Conservation (phyloP, 2,329 filamentous ascomycete genomes). For the Aureobasidium sp. region DNA sequence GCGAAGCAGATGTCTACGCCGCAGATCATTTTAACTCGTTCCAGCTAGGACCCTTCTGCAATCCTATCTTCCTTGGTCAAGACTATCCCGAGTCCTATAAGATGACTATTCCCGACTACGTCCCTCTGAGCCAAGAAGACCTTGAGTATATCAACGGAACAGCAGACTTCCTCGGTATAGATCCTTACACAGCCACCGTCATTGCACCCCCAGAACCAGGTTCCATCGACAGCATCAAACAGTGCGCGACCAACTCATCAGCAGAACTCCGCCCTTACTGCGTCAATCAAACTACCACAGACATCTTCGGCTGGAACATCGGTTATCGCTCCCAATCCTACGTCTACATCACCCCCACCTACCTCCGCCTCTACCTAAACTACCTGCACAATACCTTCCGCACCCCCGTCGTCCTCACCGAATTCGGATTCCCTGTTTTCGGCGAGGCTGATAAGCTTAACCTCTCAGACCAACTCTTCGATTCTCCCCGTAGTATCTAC, state of each 20-base stretch:
- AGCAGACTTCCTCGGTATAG: constrained; percentile 23
- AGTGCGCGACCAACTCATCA: constrained; percentile 25
- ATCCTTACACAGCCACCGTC: constrained; percentile 23
- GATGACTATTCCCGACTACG: constrained; percentile 37
- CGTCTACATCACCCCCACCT: constrained; percentile 50
- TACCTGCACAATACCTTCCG: constrained; percentile 54
- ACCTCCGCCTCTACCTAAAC: constrained; percentile 46
- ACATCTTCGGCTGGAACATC: constrained; percentile 24
- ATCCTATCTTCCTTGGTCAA: constrained; percentile 44
- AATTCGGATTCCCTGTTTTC: constrained; percentile 34
- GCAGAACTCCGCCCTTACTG: constrained; percentile 24
- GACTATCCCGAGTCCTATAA: constrained; percentile 44
- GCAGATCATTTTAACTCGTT: constrained; percentile 35
- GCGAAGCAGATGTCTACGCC: constrained; percentile 36
- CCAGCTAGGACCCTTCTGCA: constrained; percentile 43
- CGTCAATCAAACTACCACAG: constrained; percentile 23
- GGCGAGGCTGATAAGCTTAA: constrained; percentile 33
- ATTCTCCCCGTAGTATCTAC: constrained; percentile 46
- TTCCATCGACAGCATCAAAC: constrained; percentile 17
- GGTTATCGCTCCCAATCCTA: constrained; percentile 46
- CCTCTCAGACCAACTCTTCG: constrained; percentile 45
- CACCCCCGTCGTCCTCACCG: constrained; percentile 30
- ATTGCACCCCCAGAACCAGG: constrained; percentile 13
- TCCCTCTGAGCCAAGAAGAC: constrained; percentile 40
- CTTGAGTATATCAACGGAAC: constrained; percentile 26